Evolutionary conservation across 176 grass and related monocot genomes (phyloP), one percentile per base, ranked within the genome.

Genomic region (Aegilops longissima): DNA sequence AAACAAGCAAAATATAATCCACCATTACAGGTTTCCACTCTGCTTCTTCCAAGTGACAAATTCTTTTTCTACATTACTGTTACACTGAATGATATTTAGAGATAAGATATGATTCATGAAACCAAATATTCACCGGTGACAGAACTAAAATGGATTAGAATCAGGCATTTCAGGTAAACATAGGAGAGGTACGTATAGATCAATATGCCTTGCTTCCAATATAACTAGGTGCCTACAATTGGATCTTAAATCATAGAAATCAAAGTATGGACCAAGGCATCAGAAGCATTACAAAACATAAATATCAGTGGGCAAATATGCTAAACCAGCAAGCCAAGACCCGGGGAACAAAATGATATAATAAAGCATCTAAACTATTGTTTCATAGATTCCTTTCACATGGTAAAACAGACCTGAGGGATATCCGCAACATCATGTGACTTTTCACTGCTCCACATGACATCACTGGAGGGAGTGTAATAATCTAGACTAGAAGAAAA

Each of bases 321-420:
- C 56, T 75, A 47, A 84, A 76, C 70, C 18, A 75, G 74, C 6
- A 64, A 76, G 4, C 24, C 56, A 73, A 42, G 4, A 73, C 29
- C 2, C 0, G n/a, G 45, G 27, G 68, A 42, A 61, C 51, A 73
- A 38, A 24, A 38, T 61, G 14, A 83, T 61, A n/a, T 83, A 84
- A 58, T 64, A 84, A 82, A 70, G 30, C 33, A 8, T 42, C 63
- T 69, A 75, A 16, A 75, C 35, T 62, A 61, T 42, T 74, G 12
- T 33, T 30, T 73, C 56, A 45, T 84, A 84, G 44, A 84, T 76
- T 35, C 24, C 18, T 84, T 84, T 24, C 47, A 67, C 80, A 70
- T 7, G 9, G 18, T 54, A 35, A 54, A 70, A 82, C 29, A 52
- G 52, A 54, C 16, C 65, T 14, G 17, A 54, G 45, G 44, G 17